These are phyloP conservation scores for Simplicillium sp. DNA, from an alignment of 2,329 filamentous ascomycete genomes.

Conservation along the genomic window DNA sequence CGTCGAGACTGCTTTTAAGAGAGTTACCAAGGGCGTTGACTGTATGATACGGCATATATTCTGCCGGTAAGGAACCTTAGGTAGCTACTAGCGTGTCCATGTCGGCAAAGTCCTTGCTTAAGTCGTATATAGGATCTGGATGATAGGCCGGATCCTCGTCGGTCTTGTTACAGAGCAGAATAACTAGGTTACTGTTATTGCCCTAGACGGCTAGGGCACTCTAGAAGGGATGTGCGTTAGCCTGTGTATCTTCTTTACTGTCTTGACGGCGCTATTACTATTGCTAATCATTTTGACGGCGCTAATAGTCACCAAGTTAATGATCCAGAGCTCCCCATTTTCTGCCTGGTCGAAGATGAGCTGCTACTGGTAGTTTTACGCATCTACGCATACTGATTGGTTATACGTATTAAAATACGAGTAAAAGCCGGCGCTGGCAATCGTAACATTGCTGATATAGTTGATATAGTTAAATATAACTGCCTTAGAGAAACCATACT, in stretches of 20 bases:
- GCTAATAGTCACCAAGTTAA: conserved; percentile 6
- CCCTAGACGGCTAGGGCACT: neutral
- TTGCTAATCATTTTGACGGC: conserved; percentile 4
- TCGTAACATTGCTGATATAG: conserved; percentile 6
- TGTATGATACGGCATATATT: neutral
- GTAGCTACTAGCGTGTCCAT: neutral
- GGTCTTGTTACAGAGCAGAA: neutral
- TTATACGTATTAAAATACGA: conserved; percentile 12
- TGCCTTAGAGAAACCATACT: conserved; percentile 5
- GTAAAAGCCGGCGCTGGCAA: conserved; percentile 14
- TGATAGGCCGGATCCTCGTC: neutral
- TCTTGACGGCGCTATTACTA: neutral
- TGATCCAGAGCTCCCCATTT: conserved; percentile 4
- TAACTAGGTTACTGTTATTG: neutral
- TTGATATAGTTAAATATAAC: conserved; percentile 9
- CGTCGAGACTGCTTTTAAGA: neutral
- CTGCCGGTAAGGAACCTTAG: neutral
- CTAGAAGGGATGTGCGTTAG: neutral
- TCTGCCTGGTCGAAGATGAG: neutral
- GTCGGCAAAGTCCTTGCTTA: neutral
- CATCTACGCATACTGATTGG: conserved; percentile 12
- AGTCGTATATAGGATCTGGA: neutral
- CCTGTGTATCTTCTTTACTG: neutral
- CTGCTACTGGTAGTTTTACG: conserved; percentile 10
- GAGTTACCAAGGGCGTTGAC: neutral